A percentile compares a stretch with the other conserved stretches of the same genome.
phyloP scores from a whole-genome alignment of 1,284 basidiomycete genomes.

The Pisolithus thermaeus region DNA sequence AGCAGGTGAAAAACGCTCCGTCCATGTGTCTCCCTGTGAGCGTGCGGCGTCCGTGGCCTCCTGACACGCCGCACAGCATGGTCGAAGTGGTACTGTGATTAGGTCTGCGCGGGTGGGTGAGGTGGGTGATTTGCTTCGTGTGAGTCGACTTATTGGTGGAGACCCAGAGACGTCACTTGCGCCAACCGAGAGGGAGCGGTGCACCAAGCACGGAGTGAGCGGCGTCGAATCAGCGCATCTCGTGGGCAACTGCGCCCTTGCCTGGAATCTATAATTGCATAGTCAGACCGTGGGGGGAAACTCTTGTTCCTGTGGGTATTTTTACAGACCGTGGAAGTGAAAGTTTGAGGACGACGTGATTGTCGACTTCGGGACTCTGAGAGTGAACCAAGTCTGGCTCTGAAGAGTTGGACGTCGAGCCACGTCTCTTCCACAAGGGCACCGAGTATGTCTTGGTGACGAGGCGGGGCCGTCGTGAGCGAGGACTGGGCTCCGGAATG shows the following conservation, averaged over 20 bases:
- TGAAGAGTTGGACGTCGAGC: slow-evolving; percentile 24
- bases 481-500: slow-evolving; percentile 47
- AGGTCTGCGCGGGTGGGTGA: slow-evolving; percentile 22
- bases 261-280: slow-evolving; percentile 29
- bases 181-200: slow-evolving; percentile 28
- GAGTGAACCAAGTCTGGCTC: slow-evolving; percentile 13
- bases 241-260: slow-evolving; percentile 29
- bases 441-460: slow-evolving; percentile 56
- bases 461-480: slow-evolving; percentile 40
- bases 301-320: neutral
- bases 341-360: slow-evolving; percentile 49
- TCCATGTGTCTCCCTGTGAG: slow-evolving; percentile 45
- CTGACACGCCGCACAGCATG: slow-evolving; percentile 54
- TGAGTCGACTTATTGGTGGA: slow-evolving; percentile 3
- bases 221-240: slow-evolving; percentile 27
- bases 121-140: slow-evolving; percentile 10
- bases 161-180: slow-evolving; percentile 2
- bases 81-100: slow-evolving; percentile 48
- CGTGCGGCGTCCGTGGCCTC: slow-evolving; percentile 42
- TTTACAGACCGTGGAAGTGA: slow-evolving; percentile 50
- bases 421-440: slow-evolving; percentile 52
- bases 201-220: slow-evolving; percentile 43
- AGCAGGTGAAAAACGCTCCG: slow-evolving; percentile 54
- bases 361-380: slow-evolving; percentile 24
- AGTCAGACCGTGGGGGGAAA: neutral